Base-by-base conservation (phyloP, 1,284 basidiomycete genomes). In the Ganoderma multipileum region DNA sequence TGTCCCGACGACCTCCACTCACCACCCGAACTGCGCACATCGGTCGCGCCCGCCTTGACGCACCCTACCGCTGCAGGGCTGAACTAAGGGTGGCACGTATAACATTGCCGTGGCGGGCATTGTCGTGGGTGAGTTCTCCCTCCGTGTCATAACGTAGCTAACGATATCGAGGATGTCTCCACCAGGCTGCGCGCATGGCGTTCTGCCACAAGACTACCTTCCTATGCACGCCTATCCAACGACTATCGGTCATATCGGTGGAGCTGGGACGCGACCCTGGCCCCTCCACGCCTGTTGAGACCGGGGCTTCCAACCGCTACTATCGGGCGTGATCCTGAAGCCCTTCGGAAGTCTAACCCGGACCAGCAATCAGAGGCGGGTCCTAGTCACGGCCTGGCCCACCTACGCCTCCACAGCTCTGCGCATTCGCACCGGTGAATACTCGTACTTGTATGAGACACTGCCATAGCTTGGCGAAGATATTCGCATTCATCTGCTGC, bases 361-460 rank as follows among this genome's bases (percentile, higher is more conserved):
- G 64, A 11, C 64, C 66, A 0, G 58, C 30, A 12, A 58, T 66
- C 41, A 59, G 61, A 9, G 66, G 64, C 18, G 36, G 41, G 36
- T 68, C 69, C 50, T 54, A 68, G 52, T 66, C 68, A 8, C 67
- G 55, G 3, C 38, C 63, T 2, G 65, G 64, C 7, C 66, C 65
- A 3, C 68, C 70, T 7, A 41, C 42, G 39, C 67, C 58, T 8
- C 64, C 69, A 42, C 69, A 71, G 52, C 61, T 66, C 11, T 66
- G 67, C 26, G 67, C 68, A 20, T 72, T 67, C 33, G 58, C 65
- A 18, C 38, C 63, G 14, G 73, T 72, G 41, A 67, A 71, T 59
- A 9, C 11, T 1, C 1, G 47, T 28, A 14, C 16, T 52, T 1
- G 26, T 33, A n/a, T 16, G 28, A 16, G 26, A 8, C 20, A 7